Evolutionary conservation across 164 flowering plant genomes (phyloP).

Genomic region (Sextonia rubra): DNA sequence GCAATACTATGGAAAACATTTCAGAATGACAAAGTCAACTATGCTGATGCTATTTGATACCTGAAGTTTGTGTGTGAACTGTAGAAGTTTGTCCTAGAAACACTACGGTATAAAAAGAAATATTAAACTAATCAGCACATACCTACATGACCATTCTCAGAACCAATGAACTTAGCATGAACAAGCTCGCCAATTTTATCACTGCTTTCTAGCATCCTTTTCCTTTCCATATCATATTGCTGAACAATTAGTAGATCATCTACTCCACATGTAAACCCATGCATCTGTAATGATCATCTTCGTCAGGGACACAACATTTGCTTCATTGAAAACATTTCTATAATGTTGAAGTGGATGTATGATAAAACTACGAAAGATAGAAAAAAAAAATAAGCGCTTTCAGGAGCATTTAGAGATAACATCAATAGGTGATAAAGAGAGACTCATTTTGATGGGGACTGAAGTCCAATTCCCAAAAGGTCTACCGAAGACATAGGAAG

Average conservation of each 20-base stretch:
- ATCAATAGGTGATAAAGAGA: too few relatives aligned
- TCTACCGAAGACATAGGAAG: too few relatives aligned
- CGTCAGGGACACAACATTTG: not conserved
- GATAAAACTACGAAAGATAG: too few relatives aligned
- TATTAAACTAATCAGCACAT: constrained; percentile 5
- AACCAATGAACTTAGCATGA: constrained; percentile 51
- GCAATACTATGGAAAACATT: not conserved
- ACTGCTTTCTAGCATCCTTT: constrained; percentile 40
- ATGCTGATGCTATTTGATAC: not conserved
- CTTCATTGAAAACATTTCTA: not conserved
- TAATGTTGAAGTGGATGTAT: too few relatives aligned
- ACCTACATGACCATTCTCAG: constrained; percentile 47
- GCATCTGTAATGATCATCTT: constrained; percentile 43
- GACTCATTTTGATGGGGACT: too few relatives aligned
- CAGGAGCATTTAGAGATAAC: too few relatives aligned
- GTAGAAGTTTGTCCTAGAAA: too few relatives aligned
- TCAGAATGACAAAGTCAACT: not conserved
- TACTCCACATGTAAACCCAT: constrained; percentile 96
- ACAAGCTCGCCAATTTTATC: constrained; percentile 53
- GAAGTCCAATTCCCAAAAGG: too few relatives aligned
- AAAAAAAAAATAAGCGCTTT: too few relatives aligned
- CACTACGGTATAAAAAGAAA: not conserved
- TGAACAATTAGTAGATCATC: constrained; percentile 72
- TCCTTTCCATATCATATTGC: constrained; percentile 42
- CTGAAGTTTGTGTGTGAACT: not conserved